Evolutionary conservation across 306 rosid species (phyloP).

Genomic region (Trichosanthes truncata): DNA sequence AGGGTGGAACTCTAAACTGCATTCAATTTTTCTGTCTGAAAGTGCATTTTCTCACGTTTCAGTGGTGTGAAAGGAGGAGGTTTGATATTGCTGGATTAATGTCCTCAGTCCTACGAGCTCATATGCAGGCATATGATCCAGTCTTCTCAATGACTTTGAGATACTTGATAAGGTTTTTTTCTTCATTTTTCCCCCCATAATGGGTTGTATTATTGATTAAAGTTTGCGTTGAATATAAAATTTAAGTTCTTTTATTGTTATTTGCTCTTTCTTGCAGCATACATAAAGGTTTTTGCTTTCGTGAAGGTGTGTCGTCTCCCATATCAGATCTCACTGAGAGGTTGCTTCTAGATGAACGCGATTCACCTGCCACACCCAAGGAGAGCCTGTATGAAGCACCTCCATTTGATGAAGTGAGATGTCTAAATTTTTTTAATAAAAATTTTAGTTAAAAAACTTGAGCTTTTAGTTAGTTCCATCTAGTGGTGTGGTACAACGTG

Average conservation of each 20-base stretch:
- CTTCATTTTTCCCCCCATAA: background rate
- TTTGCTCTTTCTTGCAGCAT: constrained; percentile 40
- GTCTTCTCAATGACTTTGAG: constrained; percentile 82
- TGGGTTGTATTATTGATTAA: background rate
- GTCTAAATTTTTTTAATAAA: background rate
- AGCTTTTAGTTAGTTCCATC: background rate
- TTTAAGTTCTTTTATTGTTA: background rate
- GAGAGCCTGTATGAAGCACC: constrained; percentile 81
- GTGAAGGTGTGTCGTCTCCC: constrained; percentile 82
- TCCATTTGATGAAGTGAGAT: constrained; percentile 88
- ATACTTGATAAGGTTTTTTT: constrained; percentile 72
- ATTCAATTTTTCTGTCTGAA: background rate
- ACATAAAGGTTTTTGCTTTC: constrained; percentile 85
- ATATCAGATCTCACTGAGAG: constrained; percentile 90
- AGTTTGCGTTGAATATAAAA: background rate
- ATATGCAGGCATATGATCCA: constrained; percentile 95
- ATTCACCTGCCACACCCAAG: constrained; percentile 76
- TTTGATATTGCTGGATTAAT: constrained; percentile 78
- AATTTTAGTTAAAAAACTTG: background rate
- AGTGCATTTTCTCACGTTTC: constrained; percentile 22
- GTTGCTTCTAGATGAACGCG: constrained; percentile 88
- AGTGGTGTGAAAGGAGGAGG: constrained; percentile 95
- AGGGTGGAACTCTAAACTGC: background rate
- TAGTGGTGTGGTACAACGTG: background rate
- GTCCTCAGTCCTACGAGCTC: constrained; percentile 83